Evolutionary conservation across 441 rosid species (phyloP).

Genomic region (Erysimum cheiri): DNA sequence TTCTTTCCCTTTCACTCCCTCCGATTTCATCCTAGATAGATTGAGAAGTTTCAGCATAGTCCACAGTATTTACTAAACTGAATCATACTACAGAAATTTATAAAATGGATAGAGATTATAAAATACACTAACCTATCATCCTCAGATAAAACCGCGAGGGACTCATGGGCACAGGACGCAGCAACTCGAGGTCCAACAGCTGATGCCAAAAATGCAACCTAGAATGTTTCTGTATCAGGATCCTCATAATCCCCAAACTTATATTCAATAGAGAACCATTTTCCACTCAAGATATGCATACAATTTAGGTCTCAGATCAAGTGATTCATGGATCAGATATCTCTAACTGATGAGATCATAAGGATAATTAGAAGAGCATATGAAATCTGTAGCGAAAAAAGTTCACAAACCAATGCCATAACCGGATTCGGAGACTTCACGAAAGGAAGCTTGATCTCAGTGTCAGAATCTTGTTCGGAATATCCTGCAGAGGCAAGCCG

Average conservation of each 20-base stretch:
- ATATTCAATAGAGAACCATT: constrained; percentile 17
- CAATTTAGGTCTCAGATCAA: constrained; percentile 7
- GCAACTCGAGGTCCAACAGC: constrained; percentile 98
- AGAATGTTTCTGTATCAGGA: constrained; percentile 39
- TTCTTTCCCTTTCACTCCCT: constrained; percentile 56
- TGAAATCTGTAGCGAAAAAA: constrained; percentile 18
- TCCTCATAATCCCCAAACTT: constrained; percentile 16
- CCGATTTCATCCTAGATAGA: constrained; percentile 62
- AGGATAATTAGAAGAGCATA: constrained; percentile 29
- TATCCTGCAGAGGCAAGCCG: constrained; percentile 49
- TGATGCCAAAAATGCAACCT: constrained; percentile 97
- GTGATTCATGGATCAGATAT: constrained; percentile 19
- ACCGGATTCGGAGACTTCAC: constrained; percentile 85
- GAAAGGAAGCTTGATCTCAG: constrained; percentile 78
- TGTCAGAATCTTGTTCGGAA: constrained; percentile 54
- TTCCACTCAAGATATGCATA: constrained; percentile 26
- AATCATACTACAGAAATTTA: constrained; percentile 4
- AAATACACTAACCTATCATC: constrained; percentile 64
- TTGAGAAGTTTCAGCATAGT: constrained; percentile 31
- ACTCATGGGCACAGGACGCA: constrained; percentile 96
- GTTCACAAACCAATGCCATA: constrained; percentile 79
- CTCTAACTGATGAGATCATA: constrained; percentile 21
- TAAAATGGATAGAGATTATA: constrained; percentile 1
- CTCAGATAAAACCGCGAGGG: constrained; percentile 74
- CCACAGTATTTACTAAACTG: constrained; percentile 21